A percentile compares a stretch with the other conserved stretches of the same genome.
Conservation (phyloP, 2,329 filamentous ascomycete genomes). For the Hypomyces rosellus region DNA sequence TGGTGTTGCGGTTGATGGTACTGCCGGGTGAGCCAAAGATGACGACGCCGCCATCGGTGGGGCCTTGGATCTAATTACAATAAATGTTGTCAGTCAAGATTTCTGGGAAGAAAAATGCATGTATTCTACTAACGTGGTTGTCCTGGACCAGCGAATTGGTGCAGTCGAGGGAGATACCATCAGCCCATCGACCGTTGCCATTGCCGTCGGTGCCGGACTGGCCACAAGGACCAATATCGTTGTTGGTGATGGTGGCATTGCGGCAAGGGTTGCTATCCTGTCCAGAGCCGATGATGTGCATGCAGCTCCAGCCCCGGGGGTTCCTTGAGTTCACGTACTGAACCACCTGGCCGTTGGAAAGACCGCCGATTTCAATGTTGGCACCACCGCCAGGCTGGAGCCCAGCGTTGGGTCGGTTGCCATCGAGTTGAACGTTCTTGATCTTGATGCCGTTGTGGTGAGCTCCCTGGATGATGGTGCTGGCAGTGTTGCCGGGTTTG, state of each 20-base stretch:
- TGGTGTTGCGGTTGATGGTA: constrained; percentile 17
- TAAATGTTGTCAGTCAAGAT: neutral
- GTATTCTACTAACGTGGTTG: constrained; percentile 15
- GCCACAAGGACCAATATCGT: constrained; percentile 20
- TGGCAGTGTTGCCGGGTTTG: constrained; percentile 16
- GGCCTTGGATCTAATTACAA: constrained; percentile 14
- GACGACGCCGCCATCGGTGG: constrained; percentile 21
- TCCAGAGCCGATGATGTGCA: constrained; percentile 20
- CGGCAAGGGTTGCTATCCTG: constrained; percentile 16
- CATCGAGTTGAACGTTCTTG: constrained; percentile 21
- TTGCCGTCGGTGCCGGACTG: constrained; percentile 16
- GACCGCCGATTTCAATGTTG: constrained; percentile 21
- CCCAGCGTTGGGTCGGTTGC: constrained; percentile 18
- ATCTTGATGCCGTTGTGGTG: constrained; percentile 16
- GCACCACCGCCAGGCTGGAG: constrained; percentile 17
- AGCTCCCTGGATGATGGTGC: constrained; percentile 16
- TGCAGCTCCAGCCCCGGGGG: constrained; percentile 21
- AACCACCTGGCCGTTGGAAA: constrained; percentile 16
- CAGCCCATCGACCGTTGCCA: constrained; percentile 18
- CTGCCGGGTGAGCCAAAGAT: constrained; percentile 20
- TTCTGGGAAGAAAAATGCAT: neutral
- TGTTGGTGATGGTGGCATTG: constrained; percentile 18
- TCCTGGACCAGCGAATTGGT: constrained; percentile 15
- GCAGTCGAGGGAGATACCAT: constrained; percentile 21
- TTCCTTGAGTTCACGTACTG: constrained; percentile 16